These are phyloP conservation scores for Vitis labrusca DNA, from an alignment of 164 flowering plant species.

Conservation along the genomic window DNA sequence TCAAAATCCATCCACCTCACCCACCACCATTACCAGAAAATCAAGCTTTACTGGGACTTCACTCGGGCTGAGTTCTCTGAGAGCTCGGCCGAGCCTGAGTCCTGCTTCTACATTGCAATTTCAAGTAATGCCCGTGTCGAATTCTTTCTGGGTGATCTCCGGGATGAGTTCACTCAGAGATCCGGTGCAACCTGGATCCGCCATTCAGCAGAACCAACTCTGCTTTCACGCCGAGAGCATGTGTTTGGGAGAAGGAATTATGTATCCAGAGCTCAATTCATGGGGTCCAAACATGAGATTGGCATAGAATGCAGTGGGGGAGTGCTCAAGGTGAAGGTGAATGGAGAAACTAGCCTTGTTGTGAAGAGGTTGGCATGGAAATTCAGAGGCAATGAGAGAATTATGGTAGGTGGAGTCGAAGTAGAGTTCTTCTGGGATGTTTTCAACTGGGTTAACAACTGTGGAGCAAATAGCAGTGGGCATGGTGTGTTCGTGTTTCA, in stretches of 20 bases:
- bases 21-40: slow-evolving; percentile 25
- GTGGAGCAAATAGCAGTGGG: slow-evolving; percentile 18
- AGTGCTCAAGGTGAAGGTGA: slow-evolving; percentile 47
- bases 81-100: slow-evolving; percentile 61
- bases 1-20: slow-evolving; percentile 43
- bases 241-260: slow-evolving; percentile 58
- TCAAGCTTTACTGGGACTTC: slow-evolving; percentile 69
- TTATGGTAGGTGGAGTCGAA: slow-evolving; percentile 43
- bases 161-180: slow-evolving; percentile 30
- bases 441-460: slow-evolving; percentile 57
- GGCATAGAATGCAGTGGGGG: slow-evolving; percentile 60
- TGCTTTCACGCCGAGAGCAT: slow-evolving; percentile 69
- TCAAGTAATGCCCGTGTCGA: slow-evolving; percentile 30
- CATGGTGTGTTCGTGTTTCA: slow-evolving; percentile 68
- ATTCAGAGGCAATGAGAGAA: slow-evolving; percentile 69
- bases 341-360: slow-evolving; percentile 42
- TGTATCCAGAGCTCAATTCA: slow-evolving; percentile 44
- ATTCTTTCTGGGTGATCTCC: slow-evolving; percentile 64
- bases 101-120: slow-evolving; percentile 57
- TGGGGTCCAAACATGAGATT: slow-evolving; percentile 53
- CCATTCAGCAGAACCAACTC: slow-evolving; percentile 21
- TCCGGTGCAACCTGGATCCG: slow-evolving; percentile 11
- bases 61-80: slow-evolving; percentile 42
- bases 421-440: slow-evolving; percentile 80
- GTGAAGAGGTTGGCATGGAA: slow-evolving; percentile 74